These are phyloP conservation scores for Saraca asoca DNA, from an alignment of 331 rosid species.

Conservation along the genomic window DNA sequence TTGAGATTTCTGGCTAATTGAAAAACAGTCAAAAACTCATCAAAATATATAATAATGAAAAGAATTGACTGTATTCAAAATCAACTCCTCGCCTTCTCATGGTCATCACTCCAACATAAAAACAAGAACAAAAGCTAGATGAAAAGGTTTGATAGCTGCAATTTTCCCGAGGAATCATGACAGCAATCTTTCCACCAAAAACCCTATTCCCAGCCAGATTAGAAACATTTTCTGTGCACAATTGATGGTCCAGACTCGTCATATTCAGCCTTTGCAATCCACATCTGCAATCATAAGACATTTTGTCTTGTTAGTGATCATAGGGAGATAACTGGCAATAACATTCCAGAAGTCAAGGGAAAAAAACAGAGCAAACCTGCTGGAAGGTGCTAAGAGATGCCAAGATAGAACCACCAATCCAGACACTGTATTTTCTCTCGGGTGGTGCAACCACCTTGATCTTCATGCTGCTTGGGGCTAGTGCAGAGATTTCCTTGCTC, in stretches of 20 bases:
- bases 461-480: too few species aligned
- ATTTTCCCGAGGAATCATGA: constrained; percentile 27
- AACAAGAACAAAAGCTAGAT: constrained; percentile 49
- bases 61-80: constrained; percentile 47
- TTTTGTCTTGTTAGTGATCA: constrained; percentile 23
- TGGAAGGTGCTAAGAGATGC: not conserved
- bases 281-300: constrained; percentile 51
- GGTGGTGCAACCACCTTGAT: too few species aligned
- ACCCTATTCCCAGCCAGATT: constrained; percentile 43
- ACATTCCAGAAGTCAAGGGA: not conserved
- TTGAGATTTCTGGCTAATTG: constrained; percentile 21
- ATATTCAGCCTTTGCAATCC: constrained; percentile 29
- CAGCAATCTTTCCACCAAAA: constrained; percentile 38
- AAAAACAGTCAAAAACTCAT: constrained; percentile 27
- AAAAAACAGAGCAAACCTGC: constrained; percentile 40
- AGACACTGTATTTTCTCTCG: too few species aligned
- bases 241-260: constrained; percentile 29
- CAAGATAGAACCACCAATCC: too few species aligned
- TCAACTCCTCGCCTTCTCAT: constrained; percentile 48
- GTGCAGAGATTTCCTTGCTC: too few species aligned
- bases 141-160: constrained; percentile 39
- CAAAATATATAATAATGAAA: constrained; percentile 35
- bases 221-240: constrained; percentile 79
- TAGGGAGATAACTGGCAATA: constrained; percentile 6
- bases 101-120: constrained; percentile 47